Percentiles rank a stretch among this genome's conserved stretches.
Conservation (phyloP, 495 filamentous ascomycete species). For the Polyplosphaeria fusca region DNA sequence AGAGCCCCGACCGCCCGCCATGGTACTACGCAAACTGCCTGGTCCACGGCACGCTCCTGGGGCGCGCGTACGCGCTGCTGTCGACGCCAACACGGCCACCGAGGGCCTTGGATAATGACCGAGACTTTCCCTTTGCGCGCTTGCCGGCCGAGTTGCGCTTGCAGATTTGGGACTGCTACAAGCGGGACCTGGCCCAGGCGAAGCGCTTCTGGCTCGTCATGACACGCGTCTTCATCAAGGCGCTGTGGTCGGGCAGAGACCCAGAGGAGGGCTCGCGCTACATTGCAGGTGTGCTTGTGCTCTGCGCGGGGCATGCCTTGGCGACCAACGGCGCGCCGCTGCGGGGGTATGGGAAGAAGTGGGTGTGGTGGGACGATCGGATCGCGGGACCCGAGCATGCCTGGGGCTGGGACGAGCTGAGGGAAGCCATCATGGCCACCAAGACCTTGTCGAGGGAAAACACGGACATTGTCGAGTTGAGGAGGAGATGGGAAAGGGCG, state of each 20-base stretch:
- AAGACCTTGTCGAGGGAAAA: neutral
- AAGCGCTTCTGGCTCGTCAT: constrained; percentile 9
- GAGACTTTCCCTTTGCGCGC: constrained; percentile 6
- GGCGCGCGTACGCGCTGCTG: constrained; percentile 13
- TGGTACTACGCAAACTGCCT: constrained; percentile 23
- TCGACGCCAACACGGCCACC: constrained; percentile 6
- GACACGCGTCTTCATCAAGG: constrained; percentile 12
- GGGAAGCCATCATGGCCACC: neutral
- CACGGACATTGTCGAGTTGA: neutral
- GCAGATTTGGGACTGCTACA: constrained; percentile 13
- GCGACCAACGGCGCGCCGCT: neutral
- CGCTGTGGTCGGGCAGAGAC: constrained; percentile 8
- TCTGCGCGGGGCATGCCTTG: constrained; percentile 3
- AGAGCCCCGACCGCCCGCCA: neutral
- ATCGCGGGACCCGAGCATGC: neutral
- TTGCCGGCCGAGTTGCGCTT: constrained; percentile 10
- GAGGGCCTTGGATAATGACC: neutral
- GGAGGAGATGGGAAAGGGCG: neutral
- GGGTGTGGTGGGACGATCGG: constrained; percentile 7
- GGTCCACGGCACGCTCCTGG: constrained; percentile 5
- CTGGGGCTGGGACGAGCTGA: constrained; percentile 3
- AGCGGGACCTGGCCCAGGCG: neutral
- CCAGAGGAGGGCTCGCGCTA: constrained; percentile 7
- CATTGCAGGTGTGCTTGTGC: constrained; percentile 1
- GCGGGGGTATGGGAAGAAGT: neutral